phyloP scores from a whole-genome alignment of 2,329 filamentous ascomycete genomes.

The Sporothrix curviconia region DNA sequence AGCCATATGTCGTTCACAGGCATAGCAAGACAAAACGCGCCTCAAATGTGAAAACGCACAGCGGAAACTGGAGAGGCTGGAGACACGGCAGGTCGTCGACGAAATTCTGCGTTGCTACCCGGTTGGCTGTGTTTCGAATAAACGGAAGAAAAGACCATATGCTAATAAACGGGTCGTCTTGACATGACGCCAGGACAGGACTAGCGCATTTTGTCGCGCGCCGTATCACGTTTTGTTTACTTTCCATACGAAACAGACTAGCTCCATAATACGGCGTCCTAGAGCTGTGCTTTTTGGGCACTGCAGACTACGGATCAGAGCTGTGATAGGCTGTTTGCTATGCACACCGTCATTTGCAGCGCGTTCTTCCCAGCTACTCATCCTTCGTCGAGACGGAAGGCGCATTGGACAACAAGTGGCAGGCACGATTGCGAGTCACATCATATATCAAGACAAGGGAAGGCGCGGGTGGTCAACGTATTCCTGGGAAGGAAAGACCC shows the following conservation, averaged over 20 bases:
- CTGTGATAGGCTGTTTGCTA: neutral
- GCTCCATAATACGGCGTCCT: neutral
- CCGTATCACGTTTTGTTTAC: slow-evolving; percentile 13
- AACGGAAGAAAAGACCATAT: neutral
- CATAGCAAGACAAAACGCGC: no score
- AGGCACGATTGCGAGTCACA: neutral
- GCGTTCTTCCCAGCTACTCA: no score
- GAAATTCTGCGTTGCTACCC: neutral
- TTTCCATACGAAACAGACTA: slow-evolving; percentile 9
- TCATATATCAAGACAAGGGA: neutral
- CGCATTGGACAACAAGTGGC: neutral
- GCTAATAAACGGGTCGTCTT: neutral
- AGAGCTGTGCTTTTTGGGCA: neutral
- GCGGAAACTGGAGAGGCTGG: neutral
- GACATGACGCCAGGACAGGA: neutral
- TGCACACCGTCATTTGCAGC: slow-evolving; percentile 4
- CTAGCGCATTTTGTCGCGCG: neutral
- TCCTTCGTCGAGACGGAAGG: neutral
- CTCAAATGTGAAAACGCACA: no score
- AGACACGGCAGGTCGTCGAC: neutral
- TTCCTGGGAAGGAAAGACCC: neutral
- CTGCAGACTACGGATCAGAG: neutral
- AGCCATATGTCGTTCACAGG: no score
- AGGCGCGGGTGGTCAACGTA: neutral
- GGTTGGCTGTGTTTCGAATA: neutral